phyloP scores from a whole-genome alignment of 306 rosid species.

The Lablab purpureus region DNA sequence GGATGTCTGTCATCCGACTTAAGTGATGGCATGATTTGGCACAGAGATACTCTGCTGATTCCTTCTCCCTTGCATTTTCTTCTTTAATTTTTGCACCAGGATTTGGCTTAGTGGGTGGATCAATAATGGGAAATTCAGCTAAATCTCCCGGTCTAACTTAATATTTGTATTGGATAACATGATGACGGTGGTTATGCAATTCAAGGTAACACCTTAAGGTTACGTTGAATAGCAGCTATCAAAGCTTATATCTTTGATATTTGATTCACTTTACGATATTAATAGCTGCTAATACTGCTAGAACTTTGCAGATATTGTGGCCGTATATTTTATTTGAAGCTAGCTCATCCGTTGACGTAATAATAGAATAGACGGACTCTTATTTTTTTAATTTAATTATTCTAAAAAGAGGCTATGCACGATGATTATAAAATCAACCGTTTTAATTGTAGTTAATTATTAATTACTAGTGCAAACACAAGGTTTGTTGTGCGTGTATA shows the following conservation, averaged over 20 bases:
- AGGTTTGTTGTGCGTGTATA: no score
- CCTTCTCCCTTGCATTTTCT: slow-evolving; percentile 2
- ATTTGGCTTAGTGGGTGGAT: slow-evolving; percentile 6
- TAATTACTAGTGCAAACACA: no score
- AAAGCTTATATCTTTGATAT: background rate
- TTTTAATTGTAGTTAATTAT: no score
- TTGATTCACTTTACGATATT: background rate
- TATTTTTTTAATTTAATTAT: no score
- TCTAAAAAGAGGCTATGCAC: no score
- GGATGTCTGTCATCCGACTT: slow-evolving; percentile 6
- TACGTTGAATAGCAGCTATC: background rate
- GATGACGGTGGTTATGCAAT: background rate
- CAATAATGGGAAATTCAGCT: background rate
- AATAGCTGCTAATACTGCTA: background rate
- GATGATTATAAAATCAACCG: no score
- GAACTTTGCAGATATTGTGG: background rate
- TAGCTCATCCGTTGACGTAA: background rate
- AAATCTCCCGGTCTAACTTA: background rate
- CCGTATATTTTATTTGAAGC: background rate
- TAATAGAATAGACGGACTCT: background rate
- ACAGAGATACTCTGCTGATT: background rate
- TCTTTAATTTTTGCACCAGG: background rate
- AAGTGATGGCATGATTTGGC: background rate
- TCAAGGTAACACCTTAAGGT: background rate
- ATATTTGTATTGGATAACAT: no score